Conservation (phyloP, 352 stramenopile species). For the Phytopythium boreale region DNA sequence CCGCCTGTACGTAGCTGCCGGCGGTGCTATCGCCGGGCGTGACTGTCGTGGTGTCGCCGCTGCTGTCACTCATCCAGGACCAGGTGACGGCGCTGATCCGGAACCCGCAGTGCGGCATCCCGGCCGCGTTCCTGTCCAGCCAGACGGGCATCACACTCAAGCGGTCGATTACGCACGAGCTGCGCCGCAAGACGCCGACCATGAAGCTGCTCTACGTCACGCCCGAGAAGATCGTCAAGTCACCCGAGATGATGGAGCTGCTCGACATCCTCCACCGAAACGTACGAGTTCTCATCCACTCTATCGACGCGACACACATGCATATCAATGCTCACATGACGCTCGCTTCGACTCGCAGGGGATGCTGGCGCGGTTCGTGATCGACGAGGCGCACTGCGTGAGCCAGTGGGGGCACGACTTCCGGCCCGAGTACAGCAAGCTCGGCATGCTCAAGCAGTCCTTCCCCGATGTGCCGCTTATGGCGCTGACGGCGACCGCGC, state of each 20-base stretch:
- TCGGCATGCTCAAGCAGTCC: slow-evolving; percentile 86
- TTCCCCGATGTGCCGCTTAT: slow-evolving; percentile 93
- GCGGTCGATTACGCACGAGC: slow-evolving; percentile 70
- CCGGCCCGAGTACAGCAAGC: slow-evolving; percentile 90
- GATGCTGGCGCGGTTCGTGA: slow-evolving; percentile 92
- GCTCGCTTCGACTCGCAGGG: slow-evolving; percentile 14
- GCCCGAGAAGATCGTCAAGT: slow-evolving; percentile 92
- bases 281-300: slow-evolving; percentile 10
- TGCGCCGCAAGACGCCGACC: slow-evolving; percentile 64
- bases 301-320: too few relatives aligned
- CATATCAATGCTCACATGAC: too few relatives aligned
- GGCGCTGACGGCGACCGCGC: slow-evolving; percentile 90
- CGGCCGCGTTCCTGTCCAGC: slow-evolving; percentile 71
- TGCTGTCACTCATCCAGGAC: slow-evolving; percentile 94
- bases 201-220: slow-evolving; percentile 94
- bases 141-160: slow-evolving; percentile 64
- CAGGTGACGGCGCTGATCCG: slow-evolving; percentile 85
- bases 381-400: slow-evolving; percentile 92
- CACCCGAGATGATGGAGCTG: slow-evolving; percentile 64
- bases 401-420: slow-evolving; percentile 91
- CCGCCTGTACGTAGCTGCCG: slow-evolving; percentile 21
- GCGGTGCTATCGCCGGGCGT: slow-evolving; percentile 68
- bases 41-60: slow-evolving; percentile 92
- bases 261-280: slow-evolving; percentile 47
- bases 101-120: slow-evolving; percentile 59